phyloP scores from a whole-genome alignment of 2,329 filamentous ascomycete genomes.

The Onygenales sp. region DNA sequence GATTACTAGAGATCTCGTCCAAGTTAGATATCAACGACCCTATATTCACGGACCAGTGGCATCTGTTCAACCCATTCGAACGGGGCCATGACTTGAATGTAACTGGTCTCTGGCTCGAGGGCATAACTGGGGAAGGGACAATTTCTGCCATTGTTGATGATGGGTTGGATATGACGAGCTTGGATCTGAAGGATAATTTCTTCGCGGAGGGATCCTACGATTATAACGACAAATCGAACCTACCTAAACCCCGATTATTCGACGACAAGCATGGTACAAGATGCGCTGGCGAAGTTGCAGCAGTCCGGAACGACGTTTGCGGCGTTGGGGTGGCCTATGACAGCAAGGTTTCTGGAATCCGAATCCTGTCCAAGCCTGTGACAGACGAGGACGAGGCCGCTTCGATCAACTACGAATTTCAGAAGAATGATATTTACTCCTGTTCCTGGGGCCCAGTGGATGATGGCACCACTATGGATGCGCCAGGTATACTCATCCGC shows the following conservation, averaged over 20 bases:
- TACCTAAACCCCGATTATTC: slow-evolving; percentile 70
- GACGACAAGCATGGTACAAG: slow-evolving; percentile 90
- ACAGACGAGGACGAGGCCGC: slow-evolving; percentile 85
- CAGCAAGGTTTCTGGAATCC: slow-evolving; percentile 78
- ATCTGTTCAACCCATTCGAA: slow-evolving; percentile 75
- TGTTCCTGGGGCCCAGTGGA: slow-evolving; percentile 98
- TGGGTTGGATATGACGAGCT: slow-evolving; percentile 89
- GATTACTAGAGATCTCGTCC: slow-evolving; percentile 52
- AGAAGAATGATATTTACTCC: slow-evolving; percentile 93
- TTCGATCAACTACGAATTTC: slow-evolving; percentile 84
- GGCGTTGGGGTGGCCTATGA: slow-evolving; percentile 95
- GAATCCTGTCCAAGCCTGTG: slow-evolving; percentile 85
- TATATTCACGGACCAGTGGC: slow-evolving; percentile 92
- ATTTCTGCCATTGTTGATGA: slow-evolving; percentile 95
- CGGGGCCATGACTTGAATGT: slow-evolving; percentile 90
- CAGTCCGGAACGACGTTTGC: slow-evolving; percentile 84
- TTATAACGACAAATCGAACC: slow-evolving; percentile 75
- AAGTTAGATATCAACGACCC: slow-evolving; percentile 73
- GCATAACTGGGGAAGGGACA: slow-evolving; percentile 78
- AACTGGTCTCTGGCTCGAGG: slow-evolving; percentile 83
- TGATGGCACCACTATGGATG: slow-evolving; percentile 89
- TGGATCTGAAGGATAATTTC: slow-evolving; percentile 87
- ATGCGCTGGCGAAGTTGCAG: slow-evolving; percentile 88
- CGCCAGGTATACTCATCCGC: slow-evolving; percentile 77
- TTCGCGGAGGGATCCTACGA: slow-evolving; percentile 89